Conservation (phyloP, 2,329 filamentous ascomycete species). For the Bipolaris gigantea region DNA sequence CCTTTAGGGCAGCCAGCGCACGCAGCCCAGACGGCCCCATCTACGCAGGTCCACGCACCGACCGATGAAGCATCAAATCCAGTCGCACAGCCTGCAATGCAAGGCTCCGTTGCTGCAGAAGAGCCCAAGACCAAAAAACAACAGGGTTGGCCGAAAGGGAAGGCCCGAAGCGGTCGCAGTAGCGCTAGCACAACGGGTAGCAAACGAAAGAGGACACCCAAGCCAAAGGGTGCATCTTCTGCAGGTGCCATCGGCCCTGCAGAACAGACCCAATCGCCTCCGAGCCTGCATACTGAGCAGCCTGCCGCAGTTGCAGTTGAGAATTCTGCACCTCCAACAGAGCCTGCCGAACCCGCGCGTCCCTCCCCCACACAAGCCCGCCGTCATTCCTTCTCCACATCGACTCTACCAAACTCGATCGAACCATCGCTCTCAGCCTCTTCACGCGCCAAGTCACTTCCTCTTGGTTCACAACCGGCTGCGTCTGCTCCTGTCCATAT, state of each 20-base stretch:
- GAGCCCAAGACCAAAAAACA: slow-evolving; percentile 41
- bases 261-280: slow-evolving; percentile 41
- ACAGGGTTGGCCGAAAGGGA: slow-evolving; percentile 52
- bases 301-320: slow-evolving; percentile 12
- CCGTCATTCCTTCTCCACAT: slow-evolving; percentile 37
- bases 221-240: slow-evolving; percentile 32
- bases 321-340: slow-evolving; percentile 7
- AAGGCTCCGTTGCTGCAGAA: slow-evolving; percentile 20
- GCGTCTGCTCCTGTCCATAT: slow-evolving; percentile 15
- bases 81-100: slow-evolving; percentile 15
- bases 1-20: slow-evolving; percentile 13
- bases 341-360: slow-evolving; percentile 12
- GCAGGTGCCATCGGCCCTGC: slow-evolving; percentile 6
- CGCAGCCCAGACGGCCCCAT: slow-evolving; percentile 12
- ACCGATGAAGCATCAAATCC: slow-evolving; percentile 38
- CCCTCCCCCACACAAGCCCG: slow-evolving; percentile 19
- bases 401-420: slow-evolving; percentile 9
- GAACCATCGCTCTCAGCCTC: slow-evolving; percentile 4
- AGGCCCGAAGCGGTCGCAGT: slow-evolving; percentile 46
- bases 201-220: slow-evolving; percentile 47
- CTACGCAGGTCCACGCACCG: slow-evolving; percentile 46
- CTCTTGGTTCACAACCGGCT: slow-evolving; percentile 25
- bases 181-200: slow-evolving; percentile 32
- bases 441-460: slow-evolving; percentile 38
- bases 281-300: slow-evolving; percentile 36